These are phyloP conservation scores for Meyerozyma guilliermondii DNA, from an alignment of 1,139 yeast genomes.

Conservation along the genomic window DNA sequence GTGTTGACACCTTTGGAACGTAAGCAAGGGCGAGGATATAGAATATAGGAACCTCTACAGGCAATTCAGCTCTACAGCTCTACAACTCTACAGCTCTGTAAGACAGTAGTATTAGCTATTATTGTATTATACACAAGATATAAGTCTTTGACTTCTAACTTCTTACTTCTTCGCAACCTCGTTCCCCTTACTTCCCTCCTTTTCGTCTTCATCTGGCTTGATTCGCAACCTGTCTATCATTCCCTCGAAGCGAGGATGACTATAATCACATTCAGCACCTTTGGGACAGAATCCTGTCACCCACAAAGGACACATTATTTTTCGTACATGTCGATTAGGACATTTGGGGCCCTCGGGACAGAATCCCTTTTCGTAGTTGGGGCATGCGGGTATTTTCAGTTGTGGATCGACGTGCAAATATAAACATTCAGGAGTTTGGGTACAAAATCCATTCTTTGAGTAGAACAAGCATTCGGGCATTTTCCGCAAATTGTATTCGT, in stretches of 20 bases:
- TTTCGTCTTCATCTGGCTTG: slow-evolving; percentile 33
- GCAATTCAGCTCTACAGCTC: neutral
- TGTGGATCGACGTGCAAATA: slow-evolving; percentile 90
- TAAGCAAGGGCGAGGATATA: slow-evolving; percentile 46
- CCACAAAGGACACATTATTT: slow-evolving; percentile 75
- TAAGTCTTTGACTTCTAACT: neutral
- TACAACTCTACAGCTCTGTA: neutral
- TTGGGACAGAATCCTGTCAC: slow-evolving; percentile 91
- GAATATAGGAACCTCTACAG: slow-evolving; percentile 14
- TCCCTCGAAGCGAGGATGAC: slow-evolving; percentile 55
- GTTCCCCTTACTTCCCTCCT: neutral
- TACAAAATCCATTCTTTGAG: slow-evolving; percentile 85
- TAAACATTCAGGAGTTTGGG: slow-evolving; percentile 92
- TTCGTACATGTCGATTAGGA: slow-evolving; percentile 73
- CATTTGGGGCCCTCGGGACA: slow-evolving; percentile 93
- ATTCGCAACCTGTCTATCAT: slow-evolving; percentile 43
- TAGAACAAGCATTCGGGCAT: slow-evolving; percentile 97
- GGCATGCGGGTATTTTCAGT: slow-evolving; percentile 82
- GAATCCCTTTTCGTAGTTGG: slow-evolving; percentile 79
- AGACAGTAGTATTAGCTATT: neutral
- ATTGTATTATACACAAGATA: neutral
- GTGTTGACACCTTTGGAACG: slow-evolving; percentile 75
- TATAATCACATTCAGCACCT: slow-evolving; percentile 54
- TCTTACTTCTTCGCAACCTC: neutral
- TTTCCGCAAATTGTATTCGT: slow-evolving; percentile 87